Percentiles rank a stretch among this genome's conserved stretches.
phyloP scores from a whole-genome alignment of 345 rosid genomes.

The Viola odorata region DNA sequence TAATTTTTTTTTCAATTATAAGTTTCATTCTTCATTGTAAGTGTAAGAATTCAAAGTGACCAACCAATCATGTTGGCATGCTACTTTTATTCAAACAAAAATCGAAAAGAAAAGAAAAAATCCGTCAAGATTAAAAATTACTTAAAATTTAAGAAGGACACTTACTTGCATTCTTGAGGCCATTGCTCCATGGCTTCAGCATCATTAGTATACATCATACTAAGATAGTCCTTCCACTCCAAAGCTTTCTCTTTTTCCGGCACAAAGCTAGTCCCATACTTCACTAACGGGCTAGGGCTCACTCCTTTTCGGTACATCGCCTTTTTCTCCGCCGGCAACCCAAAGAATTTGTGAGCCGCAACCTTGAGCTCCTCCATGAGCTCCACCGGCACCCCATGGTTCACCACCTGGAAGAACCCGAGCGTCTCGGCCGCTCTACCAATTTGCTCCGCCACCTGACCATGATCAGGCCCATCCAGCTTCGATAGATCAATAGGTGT shows the following conservation, averaged over 20 bases:
- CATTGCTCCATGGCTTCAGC: constrained; percentile 47
- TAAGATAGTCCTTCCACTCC: constrained; percentile 64
- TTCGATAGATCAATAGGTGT: constrained; percentile 41
- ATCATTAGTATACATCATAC: constrained; percentile 46
- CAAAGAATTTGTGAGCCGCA: constrained; percentile 41
- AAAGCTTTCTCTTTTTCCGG: constrained; percentile 54
- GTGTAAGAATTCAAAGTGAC: too few species aligned
- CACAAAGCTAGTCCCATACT: constrained; percentile 48
- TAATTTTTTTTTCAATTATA: too few species aligned
- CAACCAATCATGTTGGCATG: too few species aligned
- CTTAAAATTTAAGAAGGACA: neutral
- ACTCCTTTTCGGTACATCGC: constrained; percentile 34
- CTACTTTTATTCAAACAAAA: too few species aligned
- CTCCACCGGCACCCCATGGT: constrained; percentile 47
- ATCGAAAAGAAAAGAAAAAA: too few species aligned
- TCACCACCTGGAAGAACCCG: constrained; percentile 56
- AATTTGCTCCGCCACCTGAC: constrained; percentile 29
- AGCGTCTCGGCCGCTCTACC: constrained; percentile 42
- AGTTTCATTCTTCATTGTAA: too few species aligned
- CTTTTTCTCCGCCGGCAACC: constrained; percentile 36
- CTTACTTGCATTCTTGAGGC: constrained; percentile 48
- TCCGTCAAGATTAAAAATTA: too few species aligned
- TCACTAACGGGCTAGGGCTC: constrained; percentile 48
- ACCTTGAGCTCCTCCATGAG: constrained; percentile 38
- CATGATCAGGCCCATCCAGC: constrained; percentile 37